These are phyloP conservation scores for Cyberlindnera maritima DNA, from an alignment of 805 yeast species.

Conservation along the genomic window DNA sequence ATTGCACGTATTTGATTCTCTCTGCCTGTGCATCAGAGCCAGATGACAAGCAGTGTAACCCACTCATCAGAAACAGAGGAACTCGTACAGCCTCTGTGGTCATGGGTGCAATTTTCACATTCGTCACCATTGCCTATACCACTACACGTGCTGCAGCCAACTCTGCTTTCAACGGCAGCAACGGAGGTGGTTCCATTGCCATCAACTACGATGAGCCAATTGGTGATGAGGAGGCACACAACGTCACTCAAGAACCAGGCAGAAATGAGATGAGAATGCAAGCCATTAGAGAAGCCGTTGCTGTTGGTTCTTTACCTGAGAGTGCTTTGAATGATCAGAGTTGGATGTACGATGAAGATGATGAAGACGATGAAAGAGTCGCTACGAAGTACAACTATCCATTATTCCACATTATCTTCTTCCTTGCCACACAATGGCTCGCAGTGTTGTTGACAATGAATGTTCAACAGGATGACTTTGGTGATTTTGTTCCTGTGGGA, in stretches of 20 bases:
- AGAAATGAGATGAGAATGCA: constrained; percentile 77
- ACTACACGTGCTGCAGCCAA: constrained; percentile 95
- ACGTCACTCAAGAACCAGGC: constrained; percentile 48
- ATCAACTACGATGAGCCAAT: constrained; percentile 29
- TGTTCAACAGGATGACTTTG: constrained; percentile 77
- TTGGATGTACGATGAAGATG: constrained; percentile 49
- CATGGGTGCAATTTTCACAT: constrained; percentile 89
- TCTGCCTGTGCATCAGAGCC: constrained; percentile 97
- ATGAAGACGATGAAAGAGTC: constrained; percentile 55
- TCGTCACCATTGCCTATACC: constrained; percentile 93
- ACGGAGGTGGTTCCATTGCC: constrained; percentile 35
- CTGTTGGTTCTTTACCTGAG: constrained; percentile 91
- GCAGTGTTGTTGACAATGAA: constrained; percentile 91
- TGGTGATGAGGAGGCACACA: constrained; percentile 22
- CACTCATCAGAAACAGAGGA: constrained; percentile 82
- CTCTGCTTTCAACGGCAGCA: constrained; percentile 54
- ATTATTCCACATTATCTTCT: constrained; percentile 85
- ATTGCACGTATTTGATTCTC: constrained; percentile 87
- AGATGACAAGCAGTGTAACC: constrained; percentile 90
- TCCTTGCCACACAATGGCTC: constrained; percentile 94
- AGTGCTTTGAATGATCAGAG: constrained; percentile 78
- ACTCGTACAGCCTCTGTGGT: constrained; percentile 87
- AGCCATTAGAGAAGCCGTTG: constrained; percentile 92
- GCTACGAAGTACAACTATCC: constrained; percentile 81
- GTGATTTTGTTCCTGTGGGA: constrained; percentile 95